These are phyloP conservation scores for Wickerhamia fluorescens DNA, from an alignment of 805 yeast species.

Conservation along the genomic window DNA sequence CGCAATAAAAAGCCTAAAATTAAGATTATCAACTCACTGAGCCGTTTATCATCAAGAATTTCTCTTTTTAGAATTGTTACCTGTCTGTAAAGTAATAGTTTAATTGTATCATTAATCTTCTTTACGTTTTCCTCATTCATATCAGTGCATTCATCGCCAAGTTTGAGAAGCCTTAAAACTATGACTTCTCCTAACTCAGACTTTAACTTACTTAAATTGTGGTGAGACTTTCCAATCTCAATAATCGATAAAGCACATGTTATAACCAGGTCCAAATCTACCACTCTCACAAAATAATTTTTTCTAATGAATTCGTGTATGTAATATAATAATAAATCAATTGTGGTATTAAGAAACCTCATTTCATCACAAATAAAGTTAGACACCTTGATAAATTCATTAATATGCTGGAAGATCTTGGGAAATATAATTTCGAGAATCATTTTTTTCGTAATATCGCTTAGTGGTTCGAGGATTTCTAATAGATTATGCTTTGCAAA, in stretches of 20 bases:
- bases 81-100: slow-evolving; percentile 27
- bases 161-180: slow-evolving; percentile 19
- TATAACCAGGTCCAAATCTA: slow-evolving; percentile 19
- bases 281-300: slow-evolving; percentile 17
- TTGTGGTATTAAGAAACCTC: slow-evolving; percentile 19
- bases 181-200: slow-evolving; percentile 21
- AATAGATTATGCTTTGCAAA: slow-evolving; percentile 13
- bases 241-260: slow-evolving; percentile 23
- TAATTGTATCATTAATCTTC: slow-evolving; percentile 14
- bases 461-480: slow-evolving; percentile 17
- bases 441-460: slow-evolving; percentile 29
- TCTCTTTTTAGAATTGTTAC: slow-evolving; percentile 22
- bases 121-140: slow-evolving; percentile 3
- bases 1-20: slow-evolving; percentile 24
- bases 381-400: slow-evolving; percentile 24
- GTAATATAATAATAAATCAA: slow-evolving; percentile 20
- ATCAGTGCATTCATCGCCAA: slow-evolving; percentile 9
- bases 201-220: slow-evolving; percentile 12
- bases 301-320: slow-evolving; percentile 21
- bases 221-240: slow-evolving; percentile 15
- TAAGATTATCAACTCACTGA: slow-evolving; percentile 26
- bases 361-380: slow-evolving; percentile 30
- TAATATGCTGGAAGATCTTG: slow-evolving; percentile 26
- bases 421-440: slow-evolving; percentile 31
- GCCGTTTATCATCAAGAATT: slow-evolving; percentile 23